Percentiles rank a stretch among this genome's conserved stretches.
Evolutionary conservation across 345 rosid species (phyloP).

Genomic region (Toxicodendron radicans): DNA sequence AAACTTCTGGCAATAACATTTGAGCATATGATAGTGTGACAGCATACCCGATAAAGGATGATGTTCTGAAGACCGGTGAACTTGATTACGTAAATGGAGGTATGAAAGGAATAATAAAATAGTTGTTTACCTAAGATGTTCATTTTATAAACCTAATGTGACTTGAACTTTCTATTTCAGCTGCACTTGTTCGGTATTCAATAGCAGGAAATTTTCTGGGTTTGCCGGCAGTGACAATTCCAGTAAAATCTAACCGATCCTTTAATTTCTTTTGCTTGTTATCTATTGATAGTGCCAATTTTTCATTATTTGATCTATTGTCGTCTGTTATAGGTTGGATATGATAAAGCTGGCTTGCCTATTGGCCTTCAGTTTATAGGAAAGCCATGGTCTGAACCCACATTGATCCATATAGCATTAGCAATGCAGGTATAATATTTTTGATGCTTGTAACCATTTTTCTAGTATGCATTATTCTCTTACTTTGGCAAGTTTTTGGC

Average conservation of each 20-base stretch:
- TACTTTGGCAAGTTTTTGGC: no score
- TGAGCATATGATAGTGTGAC: constrained; percentile 48
- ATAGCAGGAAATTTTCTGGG: constrained; percentile 82
- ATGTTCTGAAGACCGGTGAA: constrained; percentile 58
- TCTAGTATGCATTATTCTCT: no score
- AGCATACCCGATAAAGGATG: constrained; percentile 53
- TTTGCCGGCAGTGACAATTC: constrained; percentile 67
- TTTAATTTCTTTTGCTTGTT: neutral
- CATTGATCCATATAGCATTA: constrained; percentile 52
- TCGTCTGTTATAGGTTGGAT: constrained; percentile 51
- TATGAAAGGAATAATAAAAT: constrained; percentile 14
- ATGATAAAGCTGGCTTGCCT: constrained; percentile 61
- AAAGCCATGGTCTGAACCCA: constrained; percentile 77
- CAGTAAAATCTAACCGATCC: constrained; percentile 34
- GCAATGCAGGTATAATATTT: constrained; percentile 55
- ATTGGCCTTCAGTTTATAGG: constrained; percentile 76
- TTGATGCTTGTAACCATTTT: no score
- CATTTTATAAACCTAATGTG: neutral
- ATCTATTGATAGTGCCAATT: neutral
- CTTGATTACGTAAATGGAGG: constrained; percentile 81
- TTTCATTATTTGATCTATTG: neutral
- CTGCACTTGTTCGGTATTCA: constrained; percentile 65
- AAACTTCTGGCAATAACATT: neutral
- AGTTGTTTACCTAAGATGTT: neutral
- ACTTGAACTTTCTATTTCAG: constrained; percentile 39